Evolutionary conservation across 129 eudicot species (phyloP).

Genomic region (Flaveria bidentis): DNA sequence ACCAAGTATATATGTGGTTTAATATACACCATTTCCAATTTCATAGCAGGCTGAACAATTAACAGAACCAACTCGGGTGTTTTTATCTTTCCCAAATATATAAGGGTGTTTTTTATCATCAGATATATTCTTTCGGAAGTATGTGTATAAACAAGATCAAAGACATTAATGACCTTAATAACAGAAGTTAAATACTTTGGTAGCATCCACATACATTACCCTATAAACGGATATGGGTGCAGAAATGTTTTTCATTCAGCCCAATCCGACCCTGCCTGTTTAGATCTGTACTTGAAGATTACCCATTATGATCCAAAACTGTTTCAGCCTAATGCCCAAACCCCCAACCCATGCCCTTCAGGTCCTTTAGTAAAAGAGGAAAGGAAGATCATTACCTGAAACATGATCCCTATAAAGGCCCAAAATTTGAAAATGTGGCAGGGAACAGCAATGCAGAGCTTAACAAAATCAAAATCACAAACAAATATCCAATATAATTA

Average conservation of each 20-base stretch:
- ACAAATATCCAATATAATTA: background rate
- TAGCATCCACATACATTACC: background rate
- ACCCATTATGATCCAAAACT: no score
- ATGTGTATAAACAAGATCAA: background rate
- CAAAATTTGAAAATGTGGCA: conserved; percentile 89
- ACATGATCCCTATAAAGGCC: conserved; percentile 89
- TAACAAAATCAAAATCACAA: conserved; percentile 26
- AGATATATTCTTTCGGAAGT: background rate
- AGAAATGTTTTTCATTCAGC: background rate
- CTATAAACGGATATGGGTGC: background rate
- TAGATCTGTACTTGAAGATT: background rate
- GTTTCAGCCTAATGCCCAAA: background rate
- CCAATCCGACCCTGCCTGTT: background rate
- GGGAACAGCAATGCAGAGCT: conserved; percentile 93
- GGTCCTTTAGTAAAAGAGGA: background rate
- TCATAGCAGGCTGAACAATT: no score
- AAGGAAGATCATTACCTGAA: conserved; percentile 58
- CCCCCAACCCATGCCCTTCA: background rate
- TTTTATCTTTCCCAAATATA: no score
- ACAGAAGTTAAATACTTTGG: no score
- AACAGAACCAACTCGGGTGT: background rate
- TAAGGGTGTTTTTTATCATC: background rate
- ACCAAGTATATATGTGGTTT: no score
- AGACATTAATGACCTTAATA: no score
- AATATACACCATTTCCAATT: no score